These are phyloP conservation scores for Alternaria alternata DNA, from an alignment of 2,329 filamentous ascomycete genomes.

Conservation along the genomic window DNA sequence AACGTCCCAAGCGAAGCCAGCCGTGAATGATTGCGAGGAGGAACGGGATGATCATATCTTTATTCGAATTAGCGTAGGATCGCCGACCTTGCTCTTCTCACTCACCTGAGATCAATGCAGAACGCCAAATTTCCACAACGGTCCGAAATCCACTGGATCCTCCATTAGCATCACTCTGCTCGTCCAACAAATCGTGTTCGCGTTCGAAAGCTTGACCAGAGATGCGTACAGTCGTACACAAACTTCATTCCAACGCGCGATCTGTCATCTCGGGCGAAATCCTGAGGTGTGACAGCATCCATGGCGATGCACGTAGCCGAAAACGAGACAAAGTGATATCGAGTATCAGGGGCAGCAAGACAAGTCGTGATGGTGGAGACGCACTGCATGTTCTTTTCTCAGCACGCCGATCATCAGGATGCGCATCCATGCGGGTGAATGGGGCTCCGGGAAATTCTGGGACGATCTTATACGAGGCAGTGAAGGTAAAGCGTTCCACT, in stretches of 20 bases:
- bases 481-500: neutral
- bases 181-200: neutral
- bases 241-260: neutral
- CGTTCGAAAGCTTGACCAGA: neutral
- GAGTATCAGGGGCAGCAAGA: neutral
- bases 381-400: neutral
- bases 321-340: neutral
- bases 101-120: neutral
- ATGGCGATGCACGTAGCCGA: neutral
- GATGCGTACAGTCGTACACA: neutral
- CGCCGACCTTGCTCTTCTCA: neutral
- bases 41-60: neutral
- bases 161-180: neutral
- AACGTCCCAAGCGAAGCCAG: slow-evolving; percentile 2
- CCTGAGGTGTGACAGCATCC: neutral
- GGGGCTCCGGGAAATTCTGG: neutral
- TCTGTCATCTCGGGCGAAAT: neutral
- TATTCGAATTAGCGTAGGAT: neutral
- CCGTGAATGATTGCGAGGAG: neutral
- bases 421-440: neutral
- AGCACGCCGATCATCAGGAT: neutral
- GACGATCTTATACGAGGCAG: neutral
- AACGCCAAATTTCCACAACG: neutral
- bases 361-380: neutral
- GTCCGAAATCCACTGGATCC: neutral